These are phyloP conservation scores for Lasiodiplodia citricola DNA, from an alignment of 2,329 filamentous ascomycete genomes.

Conservation along the genomic window DNA sequence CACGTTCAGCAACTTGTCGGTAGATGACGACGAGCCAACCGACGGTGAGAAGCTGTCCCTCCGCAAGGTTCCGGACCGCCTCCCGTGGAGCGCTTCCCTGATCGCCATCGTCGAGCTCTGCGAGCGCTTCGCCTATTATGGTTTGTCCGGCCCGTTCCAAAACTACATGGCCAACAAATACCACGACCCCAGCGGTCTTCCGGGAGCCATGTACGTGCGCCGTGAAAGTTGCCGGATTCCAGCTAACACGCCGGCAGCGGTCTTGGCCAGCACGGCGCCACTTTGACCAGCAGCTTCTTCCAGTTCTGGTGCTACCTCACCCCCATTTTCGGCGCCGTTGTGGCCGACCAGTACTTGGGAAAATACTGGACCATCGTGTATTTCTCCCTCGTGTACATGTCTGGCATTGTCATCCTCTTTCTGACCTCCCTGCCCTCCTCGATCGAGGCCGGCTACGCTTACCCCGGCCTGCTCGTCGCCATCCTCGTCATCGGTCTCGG, in stretches of 20 bases:
- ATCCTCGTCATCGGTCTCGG: constrained; percentile 74
- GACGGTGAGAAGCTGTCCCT: constrained; percentile 50
- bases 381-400: constrained; percentile 66
- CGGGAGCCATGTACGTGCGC: constrained; percentile 40
- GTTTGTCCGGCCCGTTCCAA: constrained; percentile 54
- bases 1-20: constrained; percentile 15
- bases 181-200: constrained; percentile 46
- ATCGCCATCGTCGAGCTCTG: constrained; percentile 57
- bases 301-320: constrained; percentile 57
- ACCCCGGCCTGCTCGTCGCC: constrained; percentile 68
- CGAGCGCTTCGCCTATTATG: constrained; percentile 57
- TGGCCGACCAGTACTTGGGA: constrained; percentile 72
- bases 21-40: constrained; percentile 41
- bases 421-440: constrained; percentile 68
- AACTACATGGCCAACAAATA: constrained; percentile 56
- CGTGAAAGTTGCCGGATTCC: neutral
- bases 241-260: constrained; percentile 34
- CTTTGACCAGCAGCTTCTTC: constrained; percentile 54
- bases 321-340: constrained; percentile 54
- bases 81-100: constrained; percentile 54
- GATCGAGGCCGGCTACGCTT: constrained; percentile 63
- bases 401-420: constrained; percentile 71
- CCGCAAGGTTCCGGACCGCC: constrained; percentile 52
- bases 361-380: constrained; percentile 73
- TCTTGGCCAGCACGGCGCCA: constrained; percentile 50